Evolutionary conservation across 257 asterid species (phyloP).

Genomic region (Fraxinus cuspidata): DNA sequence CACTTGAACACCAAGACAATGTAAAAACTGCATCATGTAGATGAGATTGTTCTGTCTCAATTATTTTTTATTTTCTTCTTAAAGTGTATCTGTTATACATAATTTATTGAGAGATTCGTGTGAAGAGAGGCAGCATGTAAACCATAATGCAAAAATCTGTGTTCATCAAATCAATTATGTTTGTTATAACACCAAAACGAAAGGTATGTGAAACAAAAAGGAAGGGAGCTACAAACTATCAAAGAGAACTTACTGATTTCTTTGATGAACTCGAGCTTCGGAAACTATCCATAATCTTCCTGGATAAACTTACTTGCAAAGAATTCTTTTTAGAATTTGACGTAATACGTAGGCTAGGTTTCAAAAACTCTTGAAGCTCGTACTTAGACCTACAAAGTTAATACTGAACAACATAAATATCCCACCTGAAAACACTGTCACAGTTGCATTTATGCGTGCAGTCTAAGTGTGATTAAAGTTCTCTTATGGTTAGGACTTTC

Average conservation of each 20-base stretch:
- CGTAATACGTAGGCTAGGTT: constrained; percentile 88
- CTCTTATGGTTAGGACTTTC: background rate
- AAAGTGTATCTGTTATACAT: too few relatives aligned
- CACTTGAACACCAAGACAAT: constrained; percentile 16
- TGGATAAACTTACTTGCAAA: constrained; percentile 70
- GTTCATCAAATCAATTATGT: too few relatives aligned
- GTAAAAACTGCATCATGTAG: background rate
- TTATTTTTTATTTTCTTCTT: too few relatives aligned
- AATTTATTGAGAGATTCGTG: too few relatives aligned
- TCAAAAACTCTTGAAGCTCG: constrained; percentile 87
- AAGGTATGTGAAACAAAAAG: too few relatives aligned
- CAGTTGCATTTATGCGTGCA: background rate
- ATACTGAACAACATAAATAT: constrained; percentile 2
- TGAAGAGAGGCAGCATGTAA: too few relatives aligned
- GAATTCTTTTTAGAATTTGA: constrained; percentile 59
- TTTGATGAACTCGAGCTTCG: constrained; percentile 65
- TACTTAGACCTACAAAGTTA: constrained; percentile 66
- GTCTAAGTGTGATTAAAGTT: background rate
- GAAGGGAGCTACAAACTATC: background rate
- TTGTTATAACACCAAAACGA: too few relatives aligned
- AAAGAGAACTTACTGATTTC: constrained; percentile 51
- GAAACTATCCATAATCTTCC: constrained; percentile 66
- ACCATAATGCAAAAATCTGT: too few relatives aligned
- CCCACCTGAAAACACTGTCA: background rate
- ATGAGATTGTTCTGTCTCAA: too few relatives aligned